These are phyloP conservation scores for Trypanosoma congolense DNA, from an alignment of 208 protist species.

Conservation along the genomic window DNA sequence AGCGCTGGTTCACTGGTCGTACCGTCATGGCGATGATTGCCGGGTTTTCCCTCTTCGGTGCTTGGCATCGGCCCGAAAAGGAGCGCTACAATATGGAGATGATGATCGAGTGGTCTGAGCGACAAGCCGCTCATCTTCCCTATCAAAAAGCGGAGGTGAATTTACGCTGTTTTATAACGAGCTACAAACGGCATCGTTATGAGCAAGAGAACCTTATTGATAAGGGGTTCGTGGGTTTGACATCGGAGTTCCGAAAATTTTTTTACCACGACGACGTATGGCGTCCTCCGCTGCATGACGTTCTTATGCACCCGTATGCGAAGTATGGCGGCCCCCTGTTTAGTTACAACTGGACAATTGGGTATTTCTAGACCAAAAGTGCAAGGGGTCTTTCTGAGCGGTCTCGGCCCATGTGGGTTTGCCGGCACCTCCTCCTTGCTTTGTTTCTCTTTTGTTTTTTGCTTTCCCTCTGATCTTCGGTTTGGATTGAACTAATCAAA, in stretches of 20 bases:
- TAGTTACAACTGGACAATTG: constrained; percentile 90
- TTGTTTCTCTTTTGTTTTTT: too few species aligned
- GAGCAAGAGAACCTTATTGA: constrained; percentile 88
- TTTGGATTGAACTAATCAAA: too few species aligned
- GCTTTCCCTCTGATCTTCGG: too few species aligned
- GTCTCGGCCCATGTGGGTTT: background rate
- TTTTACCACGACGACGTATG: constrained; percentile 92
- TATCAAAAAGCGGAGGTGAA: constrained; percentile 87
- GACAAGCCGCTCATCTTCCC: constrained; percentile 73
- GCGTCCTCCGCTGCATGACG: constrained; percentile 81
- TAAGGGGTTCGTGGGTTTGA: constrained; percentile 88
- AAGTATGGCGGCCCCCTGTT: constrained; percentile 80
- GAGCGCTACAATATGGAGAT: constrained; percentile 90
- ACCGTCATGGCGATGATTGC: constrained; percentile 81
- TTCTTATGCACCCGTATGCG: constrained; percentile 83
- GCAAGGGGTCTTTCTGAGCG: background rate
- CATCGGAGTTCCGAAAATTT: constrained; percentile 88
- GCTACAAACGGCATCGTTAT: constrained; percentile 85
- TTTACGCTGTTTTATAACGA: constrained; percentile 66
- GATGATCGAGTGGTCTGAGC: constrained; percentile 82
- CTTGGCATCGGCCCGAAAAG: constrained; percentile 78
- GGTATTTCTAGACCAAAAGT: constrained; percentile 62
- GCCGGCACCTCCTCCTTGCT: background rate
- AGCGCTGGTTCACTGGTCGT: constrained; percentile 86
- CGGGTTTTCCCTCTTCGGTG: constrained; percentile 82